Evolutionary conservation across 805 yeast species (phyloP), one percentile per base, ranked within the genome.

Genomic region (Candida khao-thaluensis): DNA sequence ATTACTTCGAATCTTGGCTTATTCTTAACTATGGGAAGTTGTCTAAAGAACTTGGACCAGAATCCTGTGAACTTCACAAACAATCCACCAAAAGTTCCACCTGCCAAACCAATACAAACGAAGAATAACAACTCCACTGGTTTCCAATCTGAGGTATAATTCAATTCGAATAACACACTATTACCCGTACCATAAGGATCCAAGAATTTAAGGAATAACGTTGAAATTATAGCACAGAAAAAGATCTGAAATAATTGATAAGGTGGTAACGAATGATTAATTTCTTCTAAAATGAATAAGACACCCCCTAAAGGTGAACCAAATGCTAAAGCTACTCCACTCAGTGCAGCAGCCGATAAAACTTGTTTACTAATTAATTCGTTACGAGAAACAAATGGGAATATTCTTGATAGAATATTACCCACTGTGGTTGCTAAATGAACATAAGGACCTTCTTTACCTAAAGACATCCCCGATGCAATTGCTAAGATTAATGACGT

Each of bases 381-480:
- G 47, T 76, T 77, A 5, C 60, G 52, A 39, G 68, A 53, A 35
- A 72, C 74, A 48, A 64, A 67, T 1, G 68, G 60, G 47, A 75
- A 76, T 25, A 64, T 46, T 26, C 83, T 56, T 29, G 74, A 59
- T n/a, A 68, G 50, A 14, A 77, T 67, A 48, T 77, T 77, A 3
- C 83, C 83, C 16, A 75, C 77, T 45, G 78, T 73, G 2, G 81
- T 64, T 0, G 82, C 79, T 33, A 77, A 62, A 53, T 77, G 83
- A 16, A 77, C 83, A 49, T 69, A 77, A 0, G 83, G 83, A 3
- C 83, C 83, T 42, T 77, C 83, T 53, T 77, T 77, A 1, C 83
- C 83, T 7, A 77, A 56, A 9, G 74, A 57, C 61, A 77, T 60
- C 1, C 83, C 83, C 0, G 81, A 74, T 0, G 81, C 77, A 26